Percentiles rank a stretch among this genome's conserved stretches.
Evolutionary conservation across 2,329 filamentous ascomycete genomes (phyloP).

Genomic region (Fusarium sp.): DNA sequence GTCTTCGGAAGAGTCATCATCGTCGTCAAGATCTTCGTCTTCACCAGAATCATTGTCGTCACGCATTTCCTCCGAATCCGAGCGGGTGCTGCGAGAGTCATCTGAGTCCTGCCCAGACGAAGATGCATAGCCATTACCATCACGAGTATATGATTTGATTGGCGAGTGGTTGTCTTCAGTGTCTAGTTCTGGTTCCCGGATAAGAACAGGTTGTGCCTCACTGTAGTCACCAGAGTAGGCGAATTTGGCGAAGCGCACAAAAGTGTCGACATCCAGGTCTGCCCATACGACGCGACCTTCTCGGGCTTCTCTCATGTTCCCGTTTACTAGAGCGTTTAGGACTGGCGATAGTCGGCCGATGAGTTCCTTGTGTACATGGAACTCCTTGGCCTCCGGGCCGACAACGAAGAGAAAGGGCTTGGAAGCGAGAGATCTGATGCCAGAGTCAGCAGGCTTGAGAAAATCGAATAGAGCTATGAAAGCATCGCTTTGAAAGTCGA

Average conservation of each 20-base stretch:
- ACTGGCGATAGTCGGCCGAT: slow-evolving; percentile 35
- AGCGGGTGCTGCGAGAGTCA: neutral
- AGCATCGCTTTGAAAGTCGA: neutral
- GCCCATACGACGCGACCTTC: slow-evolving; percentile 40
- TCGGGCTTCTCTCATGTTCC: slow-evolving; percentile 39
- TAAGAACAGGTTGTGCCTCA: slow-evolving; percentile 25
- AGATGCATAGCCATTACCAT: neutral
- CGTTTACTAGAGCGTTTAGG: slow-evolving; percentile 40
- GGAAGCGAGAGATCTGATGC: slow-evolving; percentile 36
- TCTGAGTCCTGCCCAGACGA: neutral
- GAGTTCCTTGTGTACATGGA: slow-evolving; percentile 40
- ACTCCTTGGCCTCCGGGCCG: slow-evolving; percentile 37
- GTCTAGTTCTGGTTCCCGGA: neutral
- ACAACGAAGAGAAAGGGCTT: slow-evolving; percentile 42
- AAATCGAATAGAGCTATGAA: neutral
- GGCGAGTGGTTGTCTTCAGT: neutral
- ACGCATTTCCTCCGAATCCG: neutral
- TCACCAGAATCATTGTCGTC: neutral
- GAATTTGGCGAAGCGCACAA: slow-evolving; percentile 42
- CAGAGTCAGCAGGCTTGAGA: neutral
- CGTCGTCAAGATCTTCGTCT: neutral
- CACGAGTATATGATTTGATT: neutral
- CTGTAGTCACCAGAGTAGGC: slow-evolving; percentile 41
- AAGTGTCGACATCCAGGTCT: slow-evolving; percentile 42
- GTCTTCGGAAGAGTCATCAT: neutral